These are phyloP conservation scores for Myxozyma sirexii DNA, from an alignment of 805 yeast species.

Conservation along the genomic window DNA sequence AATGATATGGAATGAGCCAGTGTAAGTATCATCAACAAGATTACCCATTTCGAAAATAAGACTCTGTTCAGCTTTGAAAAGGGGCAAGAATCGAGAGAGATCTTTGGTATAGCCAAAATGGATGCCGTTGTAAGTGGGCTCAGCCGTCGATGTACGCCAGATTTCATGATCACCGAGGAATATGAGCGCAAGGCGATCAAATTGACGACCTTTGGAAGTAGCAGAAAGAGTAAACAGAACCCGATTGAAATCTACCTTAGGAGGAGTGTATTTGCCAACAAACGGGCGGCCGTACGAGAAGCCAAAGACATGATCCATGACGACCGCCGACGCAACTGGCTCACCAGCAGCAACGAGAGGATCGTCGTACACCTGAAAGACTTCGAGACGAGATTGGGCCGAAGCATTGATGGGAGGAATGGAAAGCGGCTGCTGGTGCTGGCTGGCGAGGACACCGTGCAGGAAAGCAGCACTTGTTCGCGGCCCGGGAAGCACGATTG, in stretches of 20 bases:
- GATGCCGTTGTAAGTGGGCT: constrained; percentile 59
- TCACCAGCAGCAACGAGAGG: constrained; percentile 16
- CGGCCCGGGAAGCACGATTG: constrained; percentile 11
- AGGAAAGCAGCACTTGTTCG: background rate
- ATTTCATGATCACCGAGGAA: constrained; percentile 57
- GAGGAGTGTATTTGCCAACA: constrained; percentile 41
- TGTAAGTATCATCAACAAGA: constrained; percentile 51
- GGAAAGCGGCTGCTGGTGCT: background rate
- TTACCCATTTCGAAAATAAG: constrained; percentile 68
- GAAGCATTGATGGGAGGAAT: background rate
- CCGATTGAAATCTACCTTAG: constrained; percentile 42
- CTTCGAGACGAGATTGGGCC: constrained; percentile 17
- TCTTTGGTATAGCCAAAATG: constrained; percentile 65
- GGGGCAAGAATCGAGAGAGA: constrained; percentile 54
- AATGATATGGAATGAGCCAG: constrained; percentile 62
- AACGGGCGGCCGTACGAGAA: constrained; percentile 44
- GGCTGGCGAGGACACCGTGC: background rate
- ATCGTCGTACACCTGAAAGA: constrained; percentile 37
- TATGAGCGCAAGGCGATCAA: constrained; percentile 46
- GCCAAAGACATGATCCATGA: constrained; percentile 40
- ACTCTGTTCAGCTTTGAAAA: constrained; percentile 51
- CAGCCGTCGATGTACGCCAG: constrained; percentile 86
- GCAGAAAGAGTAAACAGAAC: constrained; percentile 43
- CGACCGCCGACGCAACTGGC: constrained; percentile 24
- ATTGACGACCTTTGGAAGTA: constrained; percentile 43